Conservation (phyloP, 2,329 filamentous ascomycete genomes). For the Chalaropsis thielavioides region DNA sequence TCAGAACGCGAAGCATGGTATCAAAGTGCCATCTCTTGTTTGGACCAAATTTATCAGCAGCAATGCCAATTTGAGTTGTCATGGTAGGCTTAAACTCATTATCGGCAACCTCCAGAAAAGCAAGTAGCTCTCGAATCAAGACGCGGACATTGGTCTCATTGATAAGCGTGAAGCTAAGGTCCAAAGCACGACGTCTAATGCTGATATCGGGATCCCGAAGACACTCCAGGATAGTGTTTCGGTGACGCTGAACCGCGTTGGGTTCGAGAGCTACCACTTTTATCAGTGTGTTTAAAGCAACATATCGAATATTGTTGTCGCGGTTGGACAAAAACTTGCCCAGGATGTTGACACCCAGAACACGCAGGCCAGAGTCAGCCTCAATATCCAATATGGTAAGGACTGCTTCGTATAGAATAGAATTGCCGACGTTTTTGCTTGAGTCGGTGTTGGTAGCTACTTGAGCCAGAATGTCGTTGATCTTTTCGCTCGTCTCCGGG, state of each 20-base stretch:
- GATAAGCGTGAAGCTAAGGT: slow-evolving; percentile 94
- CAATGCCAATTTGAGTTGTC: slow-evolving; percentile 95
- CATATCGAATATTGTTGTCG: slow-evolving; percentile 98
- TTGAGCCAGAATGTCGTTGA: slow-evolving; percentile 95
- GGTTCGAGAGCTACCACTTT: slow-evolving; percentile 97
- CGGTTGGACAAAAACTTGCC: slow-evolving; percentile 97
- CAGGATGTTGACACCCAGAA: slow-evolving; percentile 93
- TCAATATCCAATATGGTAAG: slow-evolving; percentile 96
- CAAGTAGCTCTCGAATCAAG: slow-evolving; percentile 79
- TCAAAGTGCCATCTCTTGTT: slow-evolving; percentile 98
- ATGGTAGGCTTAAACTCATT: slow-evolving; percentile 98
- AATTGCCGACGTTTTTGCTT: slow-evolving; percentile 96
- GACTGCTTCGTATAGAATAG: slow-evolving; percentile 93
- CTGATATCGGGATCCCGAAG: slow-evolving; percentile 94
- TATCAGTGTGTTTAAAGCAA: slow-evolving; percentile 90
- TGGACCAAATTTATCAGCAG: slow-evolving; percentile 86
- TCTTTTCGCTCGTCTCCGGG: slow-evolving; percentile 78
- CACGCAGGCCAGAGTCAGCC: slow-evolving; percentile 84
- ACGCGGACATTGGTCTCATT: slow-evolving; percentile 94
- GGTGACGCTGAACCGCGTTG: slow-evolving; percentile 89
- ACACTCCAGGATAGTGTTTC: slow-evolving; percentile 95
- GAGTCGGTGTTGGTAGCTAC: slow-evolving; percentile 97
- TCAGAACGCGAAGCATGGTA: slow-evolving; percentile 88
- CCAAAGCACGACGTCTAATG: slow-evolving; percentile 85
- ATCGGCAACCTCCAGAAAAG: slow-evolving; percentile 92